Conservation (phyloP, 2,329 filamentous ascomycete genomes). For the Cryphonectria parasitica region DNA sequence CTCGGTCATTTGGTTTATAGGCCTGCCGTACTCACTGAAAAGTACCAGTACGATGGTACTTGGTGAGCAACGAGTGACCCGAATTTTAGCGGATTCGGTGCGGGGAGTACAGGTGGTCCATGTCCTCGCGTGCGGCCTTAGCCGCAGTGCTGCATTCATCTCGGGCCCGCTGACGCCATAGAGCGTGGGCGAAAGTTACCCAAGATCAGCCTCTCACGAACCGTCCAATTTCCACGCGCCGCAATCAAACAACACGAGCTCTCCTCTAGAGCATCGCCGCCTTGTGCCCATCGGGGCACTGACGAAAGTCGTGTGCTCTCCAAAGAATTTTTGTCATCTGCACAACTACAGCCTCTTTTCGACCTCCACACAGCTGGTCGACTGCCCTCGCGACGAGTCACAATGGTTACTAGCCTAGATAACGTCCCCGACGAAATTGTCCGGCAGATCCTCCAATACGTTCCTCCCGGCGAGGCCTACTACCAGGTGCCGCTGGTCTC, state of each 20-base stretch:
- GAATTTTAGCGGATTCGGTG: neutral
- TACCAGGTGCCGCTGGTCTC: slow-evolving; percentile 57
- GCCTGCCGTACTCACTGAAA: neutral
- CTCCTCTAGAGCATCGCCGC: neutral
- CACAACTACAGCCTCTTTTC: neutral
- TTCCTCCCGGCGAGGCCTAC: slow-evolving; percentile 60
- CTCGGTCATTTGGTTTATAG: neutral
- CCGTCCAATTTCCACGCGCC: slow-evolving; percentile 7
- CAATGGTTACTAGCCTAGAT: slow-evolving; percentile 44
- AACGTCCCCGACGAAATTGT: slow-evolving; percentile 82
- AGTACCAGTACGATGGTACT: neutral
- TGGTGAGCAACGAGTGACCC: neutral
- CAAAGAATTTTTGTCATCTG: neutral
- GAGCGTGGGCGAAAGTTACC: neutral
- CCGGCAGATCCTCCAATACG: slow-evolving; percentile 72
- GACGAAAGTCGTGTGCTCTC: neutral
- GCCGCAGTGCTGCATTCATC: slow-evolving; percentile 9
- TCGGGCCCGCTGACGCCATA: slow-evolving; percentile 9
- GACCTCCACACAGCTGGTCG: neutral
- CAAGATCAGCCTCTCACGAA: neutral
- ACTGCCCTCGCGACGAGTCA: slow-evolving; percentile 5
- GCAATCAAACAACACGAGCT: slow-evolving; percentile 9
- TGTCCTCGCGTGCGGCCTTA: neutral
- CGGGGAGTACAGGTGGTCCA: slow-evolving; percentile 2
- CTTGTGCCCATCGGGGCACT: neutral